phyloP scores from a whole-genome alignment of 2,329 filamentous ascomycete species.

The Pleomassaria siparia region DNA sequence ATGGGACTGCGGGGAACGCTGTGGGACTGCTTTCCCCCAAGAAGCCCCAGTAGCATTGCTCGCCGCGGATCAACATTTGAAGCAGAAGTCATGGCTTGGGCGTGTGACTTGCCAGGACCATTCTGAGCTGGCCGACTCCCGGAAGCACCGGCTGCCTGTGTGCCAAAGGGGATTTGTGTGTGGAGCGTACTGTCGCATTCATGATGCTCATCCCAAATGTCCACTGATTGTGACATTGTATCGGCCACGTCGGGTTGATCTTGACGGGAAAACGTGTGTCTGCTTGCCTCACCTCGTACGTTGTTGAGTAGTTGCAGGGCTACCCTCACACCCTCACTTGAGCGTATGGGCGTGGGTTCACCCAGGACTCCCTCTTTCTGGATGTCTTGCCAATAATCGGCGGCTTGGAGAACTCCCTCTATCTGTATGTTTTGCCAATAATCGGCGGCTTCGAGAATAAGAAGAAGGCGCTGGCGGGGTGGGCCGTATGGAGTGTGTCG shows the following conservation, averaged over 20 bases:
- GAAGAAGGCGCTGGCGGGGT: constrained; percentile 16
- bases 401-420: constrained; percentile 13
- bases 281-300: not conserved
- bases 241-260: no score
- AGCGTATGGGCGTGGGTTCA: not conserved
- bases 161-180: constrained; percentile 7
- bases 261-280: no score
- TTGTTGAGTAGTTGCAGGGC: not conserved
- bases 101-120: not conserved
- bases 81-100: not conserved
- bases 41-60: not conserved
- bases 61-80: not conserved
- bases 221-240: not conserved
- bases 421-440: constrained; percentile 11
- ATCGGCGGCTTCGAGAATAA: constrained; percentile 24
- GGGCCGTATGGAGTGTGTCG: constrained; percentile 32
- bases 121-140: not conserved
- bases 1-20: not conserved
- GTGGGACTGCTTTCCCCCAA: not conserved
- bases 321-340: not conserved
- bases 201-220: not conserved
- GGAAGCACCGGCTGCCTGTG: not conserved
- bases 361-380: not conserved
- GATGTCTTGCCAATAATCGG: constrained; percentile 19
- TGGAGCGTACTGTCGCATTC: not conserved